Percentiles rank a stretch among this genome's conserved stretches.
These are phyloP conservation scores for Podila clonocystis DNA, from an alignment of 192 early-diverging fungal species.

Conservation along the genomic window DNA sequence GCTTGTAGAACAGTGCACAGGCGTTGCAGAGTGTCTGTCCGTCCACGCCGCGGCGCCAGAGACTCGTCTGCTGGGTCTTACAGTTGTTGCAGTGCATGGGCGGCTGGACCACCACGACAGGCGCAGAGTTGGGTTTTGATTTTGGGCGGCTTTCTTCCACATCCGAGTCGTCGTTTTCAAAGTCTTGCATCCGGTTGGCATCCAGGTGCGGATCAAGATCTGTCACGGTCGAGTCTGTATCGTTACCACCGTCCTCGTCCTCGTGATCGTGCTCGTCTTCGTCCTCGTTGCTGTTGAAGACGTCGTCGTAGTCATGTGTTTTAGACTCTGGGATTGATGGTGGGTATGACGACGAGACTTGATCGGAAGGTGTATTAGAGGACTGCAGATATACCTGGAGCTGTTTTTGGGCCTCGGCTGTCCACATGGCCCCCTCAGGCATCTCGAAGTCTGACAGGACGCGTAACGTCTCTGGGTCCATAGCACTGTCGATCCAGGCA, in stretches of 20 bases:
- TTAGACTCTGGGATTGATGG: no score
- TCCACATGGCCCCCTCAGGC: no score
- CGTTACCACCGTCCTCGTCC: background rate
- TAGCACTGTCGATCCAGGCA: no score
- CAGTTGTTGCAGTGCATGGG: conserved; percentile 79
- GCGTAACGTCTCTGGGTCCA: no score
- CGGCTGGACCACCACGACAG: background rate
- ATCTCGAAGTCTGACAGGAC: no score
- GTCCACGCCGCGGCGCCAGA: conserved; percentile 86
- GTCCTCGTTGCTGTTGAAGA: background rate
- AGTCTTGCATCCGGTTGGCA: background rate
- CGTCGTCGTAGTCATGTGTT: background rate
- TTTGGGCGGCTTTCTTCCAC: background rate
- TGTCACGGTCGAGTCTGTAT: background rate
- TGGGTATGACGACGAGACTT: no score
- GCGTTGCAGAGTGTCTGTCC: conserved; percentile 94
- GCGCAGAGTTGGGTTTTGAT: background rate
- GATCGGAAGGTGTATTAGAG: no score
- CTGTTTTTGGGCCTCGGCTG: no score
- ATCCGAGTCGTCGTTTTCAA: background rate
- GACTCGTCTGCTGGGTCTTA: conserved; percentile 80
- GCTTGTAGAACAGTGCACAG: conserved; percentile 92
- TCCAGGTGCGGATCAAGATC: background rate
- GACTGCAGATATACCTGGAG: no score
- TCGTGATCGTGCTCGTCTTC: background rate